Base-by-base conservation (phyloP, 306 rosid species). In the Castanopsis chinensis region DNA sequence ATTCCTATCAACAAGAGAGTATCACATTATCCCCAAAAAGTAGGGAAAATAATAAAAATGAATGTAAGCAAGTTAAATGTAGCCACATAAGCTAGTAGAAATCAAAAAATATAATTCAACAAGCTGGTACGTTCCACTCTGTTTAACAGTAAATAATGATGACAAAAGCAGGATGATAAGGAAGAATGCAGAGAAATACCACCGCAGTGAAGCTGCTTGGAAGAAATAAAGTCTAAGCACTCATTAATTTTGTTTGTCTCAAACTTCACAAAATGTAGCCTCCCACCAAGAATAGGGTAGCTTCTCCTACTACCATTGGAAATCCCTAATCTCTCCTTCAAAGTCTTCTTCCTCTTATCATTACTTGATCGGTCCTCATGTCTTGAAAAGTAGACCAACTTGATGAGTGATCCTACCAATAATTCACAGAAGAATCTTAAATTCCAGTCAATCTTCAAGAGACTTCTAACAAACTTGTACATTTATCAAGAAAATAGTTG, bases 241-340 rank as follows among this genome's bases (percentile, higher is more conserved):
- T 96, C 96, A 13, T 90, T 90, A 41, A 96, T 90, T 92, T 96
- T 93, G 89, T 81, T 82, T 0, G 99, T 96, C 81, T 96, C 99
- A 77, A 96, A 96, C 92, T 93, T 96, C 81, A 96, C 99, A 93
- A 93, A 96, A 89, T 96, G 98, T 84, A 93, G 97, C 84, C 98
- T 89, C 81, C 99, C 99, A 53, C 99, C 99, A 51, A 96, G 98
- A 88, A 96, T 84, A 70, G 99, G 99, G 79, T 73, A 96, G 92
- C 92, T 93, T 88, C 97, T 91, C 84, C 99, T 84, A 74, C 60
- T 88, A 76, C 94, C 90, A 69, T 85, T 93, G 27, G 97, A 87
- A 70, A 93, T 77, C 58, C 94, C 99, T 76, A 92, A 80, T 15
- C 92, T 83, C 78, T 90, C 94, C 85, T 84, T 91, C 85, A 89